Percentiles rank a stretch among this genome's conserved stretches.
Evolutionary conservation across 2,329 filamentous ascomycete species (phyloP).

Genomic region (Microcyclospora tardicrescens): DNA sequence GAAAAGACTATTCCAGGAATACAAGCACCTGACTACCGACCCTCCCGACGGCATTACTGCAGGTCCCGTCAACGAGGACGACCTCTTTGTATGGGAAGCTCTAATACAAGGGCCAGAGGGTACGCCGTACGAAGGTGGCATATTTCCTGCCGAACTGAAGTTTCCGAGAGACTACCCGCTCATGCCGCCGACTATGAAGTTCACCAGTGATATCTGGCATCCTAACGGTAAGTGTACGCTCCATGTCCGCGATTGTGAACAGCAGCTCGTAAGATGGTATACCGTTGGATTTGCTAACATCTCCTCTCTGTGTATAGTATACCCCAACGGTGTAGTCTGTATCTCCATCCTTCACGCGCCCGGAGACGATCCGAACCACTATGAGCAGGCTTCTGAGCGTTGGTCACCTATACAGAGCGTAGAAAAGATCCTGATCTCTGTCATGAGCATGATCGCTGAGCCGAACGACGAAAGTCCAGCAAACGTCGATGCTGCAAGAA

Average conservation of each 20-base stretch:
- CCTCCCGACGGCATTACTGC: slow-evolving; percentile 96
- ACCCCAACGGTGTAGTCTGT: slow-evolving; percentile 82
- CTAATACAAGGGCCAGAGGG: slow-evolving; percentile 90
- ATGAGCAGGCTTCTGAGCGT: slow-evolving; percentile 88
- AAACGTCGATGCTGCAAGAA: slow-evolving; percentile 89
- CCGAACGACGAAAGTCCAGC: slow-evolving; percentile 95
- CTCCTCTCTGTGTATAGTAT: slow-evolving; percentile 46
- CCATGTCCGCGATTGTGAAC: too few relatives aligned
- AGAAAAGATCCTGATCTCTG: slow-evolving; percentile 91
- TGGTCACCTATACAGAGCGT: slow-evolving; percentile 96
- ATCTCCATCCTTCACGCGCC: slow-evolving; percentile 97
- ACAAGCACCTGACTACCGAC: slow-evolving; percentile 83
- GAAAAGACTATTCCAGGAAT: slow-evolving; percentile 86
- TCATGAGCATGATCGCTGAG: slow-evolving; percentile 97
- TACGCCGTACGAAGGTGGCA: slow-evolving; percentile 88
- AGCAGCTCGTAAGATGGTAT: too few relatives aligned
- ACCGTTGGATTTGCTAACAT: neutral
- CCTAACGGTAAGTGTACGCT: slow-evolving; percentile 59
- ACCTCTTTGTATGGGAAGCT: slow-evolving; percentile 92
- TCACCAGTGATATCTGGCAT: slow-evolving; percentile 88
- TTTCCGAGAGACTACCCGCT: slow-evolving; percentile 97
- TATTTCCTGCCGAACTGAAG: slow-evolving; percentile 87
- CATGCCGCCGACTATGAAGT: slow-evolving; percentile 90
- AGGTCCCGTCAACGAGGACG: slow-evolving; percentile 83
- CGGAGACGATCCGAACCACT: slow-evolving; percentile 95